phyloP scores from a whole-genome alignment of 768 basidiomycete genomes.

The Termitomyces eurrhizus region DNA sequence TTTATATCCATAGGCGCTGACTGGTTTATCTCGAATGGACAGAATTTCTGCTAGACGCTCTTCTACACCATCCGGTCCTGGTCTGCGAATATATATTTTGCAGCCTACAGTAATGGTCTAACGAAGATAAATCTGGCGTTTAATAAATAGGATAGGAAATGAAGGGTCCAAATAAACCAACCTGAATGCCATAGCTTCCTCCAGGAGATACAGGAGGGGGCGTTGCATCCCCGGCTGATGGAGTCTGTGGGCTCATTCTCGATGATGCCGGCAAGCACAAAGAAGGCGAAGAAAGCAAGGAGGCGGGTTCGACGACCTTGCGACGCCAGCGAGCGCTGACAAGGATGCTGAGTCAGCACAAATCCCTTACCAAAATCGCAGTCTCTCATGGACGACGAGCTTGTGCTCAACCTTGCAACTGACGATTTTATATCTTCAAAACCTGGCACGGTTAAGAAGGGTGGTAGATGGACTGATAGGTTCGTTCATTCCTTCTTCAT shows the following conservation, averaged over 20 bases:
- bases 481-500: constrained; percentile 26
- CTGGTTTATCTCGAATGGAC: constrained; percentile 86
- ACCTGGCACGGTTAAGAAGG: constrained; percentile 36
- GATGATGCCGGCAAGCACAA: background rate
- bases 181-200: constrained; percentile 75
- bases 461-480: constrained; percentile 80
- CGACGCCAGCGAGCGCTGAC: constrained; percentile 5
- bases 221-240: constrained; percentile 37
- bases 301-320: background rate
- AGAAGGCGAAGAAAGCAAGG: background rate
- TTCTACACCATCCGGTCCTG: constrained; percentile 73
- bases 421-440: constrained; percentile 29
- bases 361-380: constrained; percentile 1
- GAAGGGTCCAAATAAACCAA: constrained; percentile 29
- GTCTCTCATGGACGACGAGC: constrained; percentile 60
- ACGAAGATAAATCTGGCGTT: constrained; percentile 25
- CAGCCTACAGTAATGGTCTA: constrained; percentile 90
- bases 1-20: constrained; percentile 53
- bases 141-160: constrained; percentile 17
- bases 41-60: constrained; percentile 95
- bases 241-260: constrained; percentile 33
- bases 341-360: constrained; percentile 23
- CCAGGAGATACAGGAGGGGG: constrained; percentile 70
- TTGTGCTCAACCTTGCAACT: constrained; percentile 68
- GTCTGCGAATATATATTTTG: constrained; percentile 89